phyloP scores from a whole-genome alignment of 2,329 filamentous ascomycete species.

The Elsinoe arachidis region DNA sequence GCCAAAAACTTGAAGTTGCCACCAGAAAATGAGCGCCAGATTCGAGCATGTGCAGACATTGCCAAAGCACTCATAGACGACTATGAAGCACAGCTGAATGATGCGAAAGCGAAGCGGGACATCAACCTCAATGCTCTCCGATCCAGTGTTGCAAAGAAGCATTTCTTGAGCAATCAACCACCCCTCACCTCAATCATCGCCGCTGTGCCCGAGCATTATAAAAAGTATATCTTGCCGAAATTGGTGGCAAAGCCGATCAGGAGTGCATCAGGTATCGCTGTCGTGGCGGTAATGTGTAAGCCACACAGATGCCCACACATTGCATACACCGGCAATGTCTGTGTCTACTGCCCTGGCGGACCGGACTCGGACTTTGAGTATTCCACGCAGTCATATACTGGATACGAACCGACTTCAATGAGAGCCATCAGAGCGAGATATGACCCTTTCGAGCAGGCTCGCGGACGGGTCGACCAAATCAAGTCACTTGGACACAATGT shows the following conservation, averaged over 20 bases:
- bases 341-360: constrained; percentile 94
- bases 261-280: constrained; percentile 92
- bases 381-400: constrained; percentile 96
- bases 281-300: constrained; percentile 99
- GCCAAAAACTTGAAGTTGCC: constrained; percentile 68
- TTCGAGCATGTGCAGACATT: constrained; percentile 92
- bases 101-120: constrained; percentile 66
- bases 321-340: constrained; percentile 96
- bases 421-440: constrained; percentile 93
- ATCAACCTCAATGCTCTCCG: constrained; percentile 87
- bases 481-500: constrained; percentile 92
- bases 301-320: constrained; percentile 96
- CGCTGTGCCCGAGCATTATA: constrained; percentile 98
- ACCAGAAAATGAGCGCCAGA: constrained; percentile 88
- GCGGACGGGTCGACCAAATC: constrained; percentile 92
- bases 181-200: constrained; percentile 95
- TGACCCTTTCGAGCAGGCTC: constrained; percentile 94
- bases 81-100: constrained; percentile 71
- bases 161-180: constrained; percentile 77
- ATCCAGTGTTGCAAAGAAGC: constrained; percentile 83
- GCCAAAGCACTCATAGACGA: constrained; percentile 90
- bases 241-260: constrained; percentile 93
- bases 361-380: constrained; percentile 99
- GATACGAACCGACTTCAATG: constrained; percentile 98
- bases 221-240: constrained; percentile 96